phyloP scores from a whole-genome alignment of 306 rosid species.

The Crotalaria pallida region DNA sequence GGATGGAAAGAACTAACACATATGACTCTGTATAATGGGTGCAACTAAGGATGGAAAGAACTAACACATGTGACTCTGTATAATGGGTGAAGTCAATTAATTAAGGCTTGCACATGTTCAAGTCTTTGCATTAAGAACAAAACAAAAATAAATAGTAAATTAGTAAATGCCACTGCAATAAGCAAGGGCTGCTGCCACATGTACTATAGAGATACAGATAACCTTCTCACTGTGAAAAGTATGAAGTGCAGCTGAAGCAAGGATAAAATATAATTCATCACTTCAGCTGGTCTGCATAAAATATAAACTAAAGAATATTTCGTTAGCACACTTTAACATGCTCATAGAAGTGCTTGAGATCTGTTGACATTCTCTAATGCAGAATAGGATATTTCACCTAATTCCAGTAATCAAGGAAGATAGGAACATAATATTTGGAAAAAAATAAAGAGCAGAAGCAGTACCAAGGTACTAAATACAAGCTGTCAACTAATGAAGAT shows the following conservation, averaged over 20 bases:
- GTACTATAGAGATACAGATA: not conserved
- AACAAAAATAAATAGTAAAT: not conserved
- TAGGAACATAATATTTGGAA: not conserved
- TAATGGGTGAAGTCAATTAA: not conserved
- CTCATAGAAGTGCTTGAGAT: not conserved
- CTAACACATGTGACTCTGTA: not conserved
- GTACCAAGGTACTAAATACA: slow-evolving; percentile 14
- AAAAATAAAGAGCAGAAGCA: slow-evolving; percentile 8
- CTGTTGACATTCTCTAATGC: not conserved
- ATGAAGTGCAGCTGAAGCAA: slow-evolving; percentile 27
- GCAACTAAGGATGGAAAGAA: not conserved
- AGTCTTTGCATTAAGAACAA: not conserved
- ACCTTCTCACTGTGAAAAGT: not conserved
- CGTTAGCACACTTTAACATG: not conserved
- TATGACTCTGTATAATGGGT: not conserved
- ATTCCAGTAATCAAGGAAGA: slow-evolving; percentile 7
- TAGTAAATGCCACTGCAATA: not conserved
- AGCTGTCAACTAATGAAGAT: slow-evolving; percentile 7
- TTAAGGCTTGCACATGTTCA: not conserved
- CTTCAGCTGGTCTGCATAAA: not conserved
- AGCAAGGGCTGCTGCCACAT: slow-evolving; percentile 16
- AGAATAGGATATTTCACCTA: not conserved
- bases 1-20: not conserved
- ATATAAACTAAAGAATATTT: not conserved
- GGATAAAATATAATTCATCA: not conserved